A percentile compares a stretch with the other conserved stretches of the same genome.
phyloP scores from a whole-genome alignment of 495 filamentous ascomycete genomes.

The Amphirosellinia nigrospora region DNA sequence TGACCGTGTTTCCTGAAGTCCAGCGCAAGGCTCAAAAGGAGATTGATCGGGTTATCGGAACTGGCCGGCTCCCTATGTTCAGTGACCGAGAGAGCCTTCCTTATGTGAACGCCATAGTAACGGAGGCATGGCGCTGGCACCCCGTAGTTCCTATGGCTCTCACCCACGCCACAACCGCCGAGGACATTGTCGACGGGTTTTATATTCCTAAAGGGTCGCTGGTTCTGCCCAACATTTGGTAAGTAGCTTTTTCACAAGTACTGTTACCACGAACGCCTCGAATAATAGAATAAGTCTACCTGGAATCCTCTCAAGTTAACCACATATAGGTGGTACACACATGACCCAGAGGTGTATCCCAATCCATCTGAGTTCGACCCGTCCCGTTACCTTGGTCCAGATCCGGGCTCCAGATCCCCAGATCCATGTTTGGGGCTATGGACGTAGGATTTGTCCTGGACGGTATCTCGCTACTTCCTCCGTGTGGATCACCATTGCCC shows the following conservation, averaged over 20 bases:
- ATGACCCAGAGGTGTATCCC: constrained; percentile 39
- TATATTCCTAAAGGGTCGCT: constrained; percentile 48
- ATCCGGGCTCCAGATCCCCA: constrained; percentile 45
- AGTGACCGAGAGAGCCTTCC: constrained; percentile 37
- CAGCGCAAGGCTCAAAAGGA: constrained; percentile 37
- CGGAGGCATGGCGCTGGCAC: constrained; percentile 38
- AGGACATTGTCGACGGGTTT: constrained; percentile 48
- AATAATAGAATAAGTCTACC: neutral
- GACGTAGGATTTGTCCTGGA: constrained; percentile 57
- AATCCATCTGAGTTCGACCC: constrained; percentile 50
- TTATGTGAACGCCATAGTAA: constrained; percentile 36
- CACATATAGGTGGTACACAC: constrained; percentile 33
- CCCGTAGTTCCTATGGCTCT: constrained; percentile 32
- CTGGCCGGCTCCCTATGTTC: constrained; percentile 33
- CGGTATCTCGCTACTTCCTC: constrained; percentile 51
- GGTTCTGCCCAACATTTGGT: constrained; percentile 35
- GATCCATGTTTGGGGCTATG: constrained; percentile 55
- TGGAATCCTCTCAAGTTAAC: neutral
- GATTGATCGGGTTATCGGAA: constrained; percentile 40
- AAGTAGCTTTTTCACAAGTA: neutral
- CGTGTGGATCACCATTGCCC: constrained; percentile 50
- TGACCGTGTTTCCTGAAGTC: constrained; percentile 39
- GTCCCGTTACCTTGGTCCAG: constrained; percentile 44
- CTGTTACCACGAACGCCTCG: neutral
- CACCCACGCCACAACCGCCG: constrained; percentile 42